phyloP scores from a whole-genome alignment of 2,329 filamentous ascomycete genomes.

The Xylaria sp. region DNA sequence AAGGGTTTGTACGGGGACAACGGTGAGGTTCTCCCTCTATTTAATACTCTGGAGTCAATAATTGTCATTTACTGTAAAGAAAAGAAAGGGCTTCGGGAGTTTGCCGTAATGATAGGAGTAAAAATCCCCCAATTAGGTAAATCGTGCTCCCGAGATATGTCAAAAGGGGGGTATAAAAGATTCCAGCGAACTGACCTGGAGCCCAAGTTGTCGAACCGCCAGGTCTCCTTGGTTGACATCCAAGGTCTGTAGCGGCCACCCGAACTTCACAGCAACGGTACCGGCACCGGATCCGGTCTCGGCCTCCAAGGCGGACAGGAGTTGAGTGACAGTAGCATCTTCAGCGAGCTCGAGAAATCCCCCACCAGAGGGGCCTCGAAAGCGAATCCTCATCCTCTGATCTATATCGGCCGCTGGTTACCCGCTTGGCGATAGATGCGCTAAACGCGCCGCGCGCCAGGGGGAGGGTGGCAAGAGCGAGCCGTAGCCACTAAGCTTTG shows the following conservation, averaged over 20 bases:
- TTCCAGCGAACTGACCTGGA: too few species aligned
- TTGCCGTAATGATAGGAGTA: too few species aligned
- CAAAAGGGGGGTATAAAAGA: too few species aligned
- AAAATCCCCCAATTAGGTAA: too few species aligned
- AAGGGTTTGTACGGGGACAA: conserved; percentile 56
- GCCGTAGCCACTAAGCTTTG: background rate
- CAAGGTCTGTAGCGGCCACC: conserved; percentile 81
- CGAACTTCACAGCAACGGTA: conserved; percentile 82
- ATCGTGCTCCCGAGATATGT: too few species aligned
- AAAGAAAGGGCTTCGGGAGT: too few species aligned
- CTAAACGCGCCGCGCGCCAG: too few species aligned
- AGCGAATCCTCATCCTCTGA: conserved; percentile 74
- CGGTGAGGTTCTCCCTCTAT: conserved; percentile 61
- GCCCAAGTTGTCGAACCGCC: conserved; percentile 60
- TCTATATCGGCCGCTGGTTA: background rate
- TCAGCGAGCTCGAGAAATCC: conserved; percentile 76
- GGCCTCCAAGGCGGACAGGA: conserved; percentile 69
- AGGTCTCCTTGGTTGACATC: conserved; percentile 64
- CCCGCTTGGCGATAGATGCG: background rate
- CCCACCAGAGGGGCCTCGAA: conserved; percentile 79
- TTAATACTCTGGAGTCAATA: too few species aligned
- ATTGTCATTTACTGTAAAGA: too few species aligned
- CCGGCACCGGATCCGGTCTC: conserved; percentile 70
- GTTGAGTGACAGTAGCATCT: conserved; percentile 71
- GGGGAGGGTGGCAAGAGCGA: too few species aligned